Base-by-base conservation (phyloP, 2,329 filamentous ascomycete genomes). In the Alternaria sp. region DNA sequence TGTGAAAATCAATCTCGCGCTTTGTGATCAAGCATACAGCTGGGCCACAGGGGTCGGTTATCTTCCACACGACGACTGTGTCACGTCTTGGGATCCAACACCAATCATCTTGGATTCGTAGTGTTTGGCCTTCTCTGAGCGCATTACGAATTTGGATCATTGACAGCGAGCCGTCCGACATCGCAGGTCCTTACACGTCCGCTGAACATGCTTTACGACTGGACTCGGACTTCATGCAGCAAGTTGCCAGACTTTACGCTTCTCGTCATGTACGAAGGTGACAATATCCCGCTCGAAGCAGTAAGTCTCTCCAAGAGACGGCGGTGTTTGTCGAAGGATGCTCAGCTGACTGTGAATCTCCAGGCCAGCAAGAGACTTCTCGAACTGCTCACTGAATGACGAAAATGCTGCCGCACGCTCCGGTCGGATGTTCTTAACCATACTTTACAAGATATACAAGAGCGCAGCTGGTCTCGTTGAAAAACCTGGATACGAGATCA, bases 291-390 rank as follows among this genome's bases (percentile, higher is more conserved):
- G 53, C 20, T 71, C 33, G 76, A 76, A 64, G 77, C 72, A 7
- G 73, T 76, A 71, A 55, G 73, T 65, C 23, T 20, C 12, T 11
- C 46, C 9, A 7, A 4, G 18, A 33, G 10, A 11, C 14, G 1
- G 15, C n/a, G 3, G 2, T 8, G 15, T 41, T 10, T 11, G 7
- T 12, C 55, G 14, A 37, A 56, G 6, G 15, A 47, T 25, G 10
- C 14, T 14, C 11, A 12, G 6, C 37, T 71, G 53, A 67, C 51
- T 20, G 7, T 11, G 7, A 4, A n/a, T 9, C 41, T 23, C 5
- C 18, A 76, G 74, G 72, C 72, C 68, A 73, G 70, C 67, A 75
- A 74, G 55, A 66, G 72, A 10, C 75, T 69, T 33, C 69, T 74
- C 14, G 68, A 77, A 62, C 57, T 76, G 23, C 76, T 70, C 59